Base-by-base conservation (phyloP, 805 yeast species). In the Starmera quercuum region DNA sequence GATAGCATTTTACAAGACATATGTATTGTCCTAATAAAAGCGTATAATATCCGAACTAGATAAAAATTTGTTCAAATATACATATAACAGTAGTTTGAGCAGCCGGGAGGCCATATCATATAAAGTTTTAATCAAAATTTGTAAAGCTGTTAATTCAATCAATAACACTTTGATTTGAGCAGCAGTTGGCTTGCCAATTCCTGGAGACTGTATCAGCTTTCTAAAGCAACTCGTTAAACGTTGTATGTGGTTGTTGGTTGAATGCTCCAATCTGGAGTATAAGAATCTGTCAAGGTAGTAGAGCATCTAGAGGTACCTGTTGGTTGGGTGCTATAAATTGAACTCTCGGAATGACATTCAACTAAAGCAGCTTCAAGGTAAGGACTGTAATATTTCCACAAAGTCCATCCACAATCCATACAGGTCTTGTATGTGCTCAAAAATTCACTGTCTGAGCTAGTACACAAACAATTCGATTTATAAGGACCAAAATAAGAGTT, bases 331-430 rank as follows among this genome's bases (percentile, higher is more conserved):
- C 44, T 32, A 2, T 21, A 21, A 2, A 16, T 11, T 11, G 31
- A 16, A 16, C 12, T 15, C n/a, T 11, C 9, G 7, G 40, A 29
- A 21, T 34, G 32, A 39, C 58, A 54, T 12, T 28, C 45, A 11
- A 33, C 41, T 30, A 53, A 38, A 5, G 57, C 46, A 10, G 41
- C 35, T 2, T 42, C 31, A 26, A 56, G 39, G 41, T 34, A 53
- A 0, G 29, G 10, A n/a, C 45, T 47, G 37, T 55, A 55, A 35
- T 52, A 49, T n/a, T 41, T 29, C 53, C 52, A 56, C 21, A 56
- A 36, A 42, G 58, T 55, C 60, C 59, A 55, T 28, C 60, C 61
- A 44, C 60, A 56, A 24, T 50, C 55, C 20, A 55, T 41, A 45
- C 60, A 56, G 4, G 31, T 44, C 12, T 42, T 44, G 16, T 45